Conservation (phyloP, 192 early-diverging fungal species). For the Dispira parvispora region DNA sequence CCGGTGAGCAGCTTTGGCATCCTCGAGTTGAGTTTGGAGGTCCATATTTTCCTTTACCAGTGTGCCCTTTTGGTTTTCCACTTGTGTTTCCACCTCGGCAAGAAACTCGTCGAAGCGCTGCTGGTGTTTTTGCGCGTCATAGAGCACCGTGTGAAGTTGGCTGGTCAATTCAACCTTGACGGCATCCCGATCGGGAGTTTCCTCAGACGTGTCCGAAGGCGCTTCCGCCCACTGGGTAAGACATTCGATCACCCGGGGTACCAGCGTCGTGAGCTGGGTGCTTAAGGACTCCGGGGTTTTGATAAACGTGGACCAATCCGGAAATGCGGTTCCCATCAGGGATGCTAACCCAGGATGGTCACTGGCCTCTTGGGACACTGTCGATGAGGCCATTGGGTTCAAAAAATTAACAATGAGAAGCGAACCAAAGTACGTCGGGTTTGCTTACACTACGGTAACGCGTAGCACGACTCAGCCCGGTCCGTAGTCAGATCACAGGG, state of each 20-base stretch:
- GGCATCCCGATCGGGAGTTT: background rate
- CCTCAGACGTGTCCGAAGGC: background rate
- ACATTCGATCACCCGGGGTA: constrained; percentile 1
- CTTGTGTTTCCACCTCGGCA: background rate
- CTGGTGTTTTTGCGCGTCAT: constrained; percentile 1
- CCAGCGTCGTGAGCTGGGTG: no score
- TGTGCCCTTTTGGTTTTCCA: background rate
- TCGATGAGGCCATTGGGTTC: no score
- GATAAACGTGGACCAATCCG: no score
- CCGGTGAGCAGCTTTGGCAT: constrained; percentile 6
- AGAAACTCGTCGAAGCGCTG: background rate
- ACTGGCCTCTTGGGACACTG: no score
- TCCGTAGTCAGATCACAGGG: no score
- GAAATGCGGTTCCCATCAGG: no score
- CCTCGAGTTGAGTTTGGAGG: background rate
- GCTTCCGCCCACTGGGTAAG: background rate
- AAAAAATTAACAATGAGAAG: no score
- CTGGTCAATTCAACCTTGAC: background rate
- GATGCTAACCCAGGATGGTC: no score
- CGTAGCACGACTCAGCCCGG: no score
- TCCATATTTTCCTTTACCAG: background rate
- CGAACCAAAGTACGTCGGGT: no score
- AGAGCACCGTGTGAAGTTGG: background rate
- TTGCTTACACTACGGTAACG: no score
- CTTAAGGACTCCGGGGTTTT: no score